These are phyloP conservation scores for Brassica balearica DNA, from an alignment of 441 rosid genomes.

Conservation along the genomic window DNA sequence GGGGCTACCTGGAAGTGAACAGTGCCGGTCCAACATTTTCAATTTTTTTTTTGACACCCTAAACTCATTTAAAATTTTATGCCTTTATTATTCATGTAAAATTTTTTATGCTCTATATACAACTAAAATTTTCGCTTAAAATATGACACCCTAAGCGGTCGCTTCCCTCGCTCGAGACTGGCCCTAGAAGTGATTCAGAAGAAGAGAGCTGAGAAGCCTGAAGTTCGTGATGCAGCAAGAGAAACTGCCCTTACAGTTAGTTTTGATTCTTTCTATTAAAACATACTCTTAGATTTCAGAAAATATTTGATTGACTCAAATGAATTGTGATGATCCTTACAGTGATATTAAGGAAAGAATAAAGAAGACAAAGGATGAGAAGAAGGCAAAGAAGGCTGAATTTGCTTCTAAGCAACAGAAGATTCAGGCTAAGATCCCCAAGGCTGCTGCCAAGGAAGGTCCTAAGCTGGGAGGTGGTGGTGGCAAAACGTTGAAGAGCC, in stretches of 20 bases:
- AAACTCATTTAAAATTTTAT: no score
- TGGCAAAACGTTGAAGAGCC: conserved; percentile 68
- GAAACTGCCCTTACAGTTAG: conserved; percentile 48
- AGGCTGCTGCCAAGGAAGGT: conserved; percentile 58
- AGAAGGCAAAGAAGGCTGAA: conserved; percentile 92
- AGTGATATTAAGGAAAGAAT: conserved; percentile 91
- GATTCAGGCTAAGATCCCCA: conserved; percentile 55
- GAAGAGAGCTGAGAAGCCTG: conserved; percentile 53
- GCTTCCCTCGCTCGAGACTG: no score
- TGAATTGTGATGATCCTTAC: conserved; percentile 18
- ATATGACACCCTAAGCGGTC: no score
- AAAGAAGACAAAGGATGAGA: conserved; percentile 89
- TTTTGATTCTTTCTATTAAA: background rate
- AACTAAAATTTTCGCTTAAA: no score
- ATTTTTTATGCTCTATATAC: no score
- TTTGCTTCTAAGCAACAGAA: conserved; percentile 43
- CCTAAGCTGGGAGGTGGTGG: conserved; percentile 93
- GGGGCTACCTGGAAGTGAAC: conserved; percentile 42
- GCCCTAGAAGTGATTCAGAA: conserved; percentile 48
- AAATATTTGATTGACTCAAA: background rate
- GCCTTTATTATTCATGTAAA: no score
- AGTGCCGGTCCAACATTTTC: no score
- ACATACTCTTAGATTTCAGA: background rate
- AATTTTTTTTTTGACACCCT: no score
- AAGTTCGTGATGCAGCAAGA: conserved; percentile 53